Conservation (phyloP, 2,329 filamentous ascomycete genomes). For the Alternaria triticina region DNA sequence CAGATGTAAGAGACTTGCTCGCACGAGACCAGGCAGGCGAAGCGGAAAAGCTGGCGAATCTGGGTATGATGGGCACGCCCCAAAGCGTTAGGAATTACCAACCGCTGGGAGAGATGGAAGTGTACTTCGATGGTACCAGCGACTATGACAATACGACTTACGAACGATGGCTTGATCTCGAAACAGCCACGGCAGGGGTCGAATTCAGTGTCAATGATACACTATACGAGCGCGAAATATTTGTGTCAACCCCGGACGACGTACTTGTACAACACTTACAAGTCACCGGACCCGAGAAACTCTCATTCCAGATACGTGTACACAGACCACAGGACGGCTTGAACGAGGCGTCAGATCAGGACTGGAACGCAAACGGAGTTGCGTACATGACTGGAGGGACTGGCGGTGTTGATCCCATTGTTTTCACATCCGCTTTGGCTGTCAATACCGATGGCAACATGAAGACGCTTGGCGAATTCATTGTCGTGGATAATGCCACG, state of each 20-base stretch:
- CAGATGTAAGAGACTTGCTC: constrained; percentile 3
- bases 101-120: constrained; percentile 5
- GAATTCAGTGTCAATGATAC: constrained; percentile 1
- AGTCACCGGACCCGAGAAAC: not conserved
- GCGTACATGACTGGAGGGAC: constrained; percentile 10
- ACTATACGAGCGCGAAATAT: constrained; percentile 5
- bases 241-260: constrained; percentile 8
- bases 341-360: constrained; percentile 5
- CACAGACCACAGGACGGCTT: constrained; percentile 6
- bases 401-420: constrained; percentile 1
- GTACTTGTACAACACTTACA: constrained; percentile 15
- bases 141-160: not conserved
- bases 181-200: not conserved
- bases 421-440: constrained; percentile 5
- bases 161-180: constrained; percentile 4
- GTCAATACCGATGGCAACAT: constrained; percentile 5
- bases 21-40: not conserved
- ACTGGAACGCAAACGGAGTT: constrained; percentile 2
- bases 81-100: constrained; percentile 4
- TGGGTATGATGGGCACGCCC: constrained; percentile 11
- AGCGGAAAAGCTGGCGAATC: constrained; percentile 8
- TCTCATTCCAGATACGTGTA: constrained; percentile 9
- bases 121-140: constrained; percentile 3
- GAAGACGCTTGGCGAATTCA: constrained; percentile 4
- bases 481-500: constrained; percentile 35